phyloP scores from a whole-genome alignment of 2,329 filamentous ascomycete genomes.

The Daldinia sp. region DNA sequence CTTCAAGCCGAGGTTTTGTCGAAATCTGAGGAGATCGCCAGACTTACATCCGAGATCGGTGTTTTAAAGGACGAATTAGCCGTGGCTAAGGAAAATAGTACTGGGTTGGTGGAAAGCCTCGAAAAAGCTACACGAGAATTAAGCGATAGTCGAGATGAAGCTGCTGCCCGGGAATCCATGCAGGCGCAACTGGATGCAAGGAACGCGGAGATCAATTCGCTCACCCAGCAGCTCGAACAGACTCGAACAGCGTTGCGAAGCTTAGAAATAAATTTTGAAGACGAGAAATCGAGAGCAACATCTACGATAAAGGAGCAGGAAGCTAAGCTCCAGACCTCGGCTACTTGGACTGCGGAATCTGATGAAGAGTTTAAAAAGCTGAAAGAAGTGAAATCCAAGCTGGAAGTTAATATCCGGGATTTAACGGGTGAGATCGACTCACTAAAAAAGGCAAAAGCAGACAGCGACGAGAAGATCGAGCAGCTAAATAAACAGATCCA shows the following conservation, averaged over 20 bases:
- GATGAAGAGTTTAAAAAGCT: constrained; percentile 52
- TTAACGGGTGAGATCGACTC: constrained; percentile 55
- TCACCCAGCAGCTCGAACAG: constrained; percentile 59
- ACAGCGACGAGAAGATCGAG: constrained; percentile 53
- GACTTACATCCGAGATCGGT: constrained; percentile 73
- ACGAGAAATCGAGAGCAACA: constrained; percentile 39
- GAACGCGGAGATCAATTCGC: constrained; percentile 56
- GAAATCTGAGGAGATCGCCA: constrained; percentile 74
- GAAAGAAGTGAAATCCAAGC: constrained; percentile 46
- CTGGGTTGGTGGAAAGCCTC: constrained; percentile 71
- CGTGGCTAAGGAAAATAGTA: constrained; percentile 73
- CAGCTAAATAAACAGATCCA: constrained; percentile 52
- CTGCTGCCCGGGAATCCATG: constrained; percentile 54
- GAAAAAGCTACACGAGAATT: constrained; percentile 74
- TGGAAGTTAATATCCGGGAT: constrained; percentile 53
- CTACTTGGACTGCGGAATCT: constrained; percentile 37
- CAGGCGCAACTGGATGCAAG: constrained; percentile 60
- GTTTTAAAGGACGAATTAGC: constrained; percentile 75
- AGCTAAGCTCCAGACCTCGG: constrained; percentile 42
- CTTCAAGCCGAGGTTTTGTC: constrained; percentile 78
- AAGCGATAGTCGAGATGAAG: constrained; percentile 54
- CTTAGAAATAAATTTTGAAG: constrained; percentile 50
- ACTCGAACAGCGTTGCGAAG: constrained; percentile 56
- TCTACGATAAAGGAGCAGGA: constrained; percentile 39
- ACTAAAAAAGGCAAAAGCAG: constrained; percentile 50